Evolutionary conservation across 2,329 filamentous ascomycete genomes (phyloP).

Genomic region (Microsporum audouinii): DNA sequence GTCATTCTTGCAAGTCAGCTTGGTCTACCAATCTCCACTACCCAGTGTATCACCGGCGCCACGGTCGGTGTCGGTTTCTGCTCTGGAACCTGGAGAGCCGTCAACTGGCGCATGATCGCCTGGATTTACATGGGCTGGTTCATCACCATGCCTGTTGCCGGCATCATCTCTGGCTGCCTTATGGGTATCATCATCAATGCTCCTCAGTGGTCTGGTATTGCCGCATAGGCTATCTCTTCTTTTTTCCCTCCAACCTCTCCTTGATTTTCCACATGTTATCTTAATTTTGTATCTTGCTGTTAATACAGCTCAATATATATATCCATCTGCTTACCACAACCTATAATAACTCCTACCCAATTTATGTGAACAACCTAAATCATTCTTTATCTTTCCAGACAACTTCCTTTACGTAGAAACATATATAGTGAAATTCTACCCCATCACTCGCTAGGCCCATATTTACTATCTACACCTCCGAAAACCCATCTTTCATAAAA

Average conservation of each 20-base stretch:
- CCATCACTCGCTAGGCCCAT: too few species aligned
- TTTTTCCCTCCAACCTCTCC: background rate
- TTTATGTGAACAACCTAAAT: background rate
- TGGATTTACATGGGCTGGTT: constrained; percentile 38
- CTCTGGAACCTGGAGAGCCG: constrained; percentile 29
- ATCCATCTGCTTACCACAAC: background rate
- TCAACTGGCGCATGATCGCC: constrained; percentile 35
- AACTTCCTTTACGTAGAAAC: background rate
- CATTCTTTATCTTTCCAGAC: background rate
- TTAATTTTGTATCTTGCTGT: background rate
- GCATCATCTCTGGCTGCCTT: constrained; percentile 30
- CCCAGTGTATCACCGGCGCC: constrained; percentile 28
- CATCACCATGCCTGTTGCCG: constrained; percentile 34
- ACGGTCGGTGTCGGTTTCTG: constrained; percentile 28
- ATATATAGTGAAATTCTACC: background rate
- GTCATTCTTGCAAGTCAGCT: constrained; percentile 27
- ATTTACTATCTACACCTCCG: background rate
- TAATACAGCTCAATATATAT: background rate
- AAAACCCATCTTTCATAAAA: constrained; percentile 41
- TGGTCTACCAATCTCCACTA: constrained; percentile 28
- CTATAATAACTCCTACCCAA: background rate
- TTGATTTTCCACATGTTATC: background rate
- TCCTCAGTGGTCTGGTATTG: constrained; percentile 23
- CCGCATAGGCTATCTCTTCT: background rate
- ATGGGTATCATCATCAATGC: constrained; percentile 35